phyloP scores from a whole-genome alignment of 2,329 filamentous ascomycete genomes.

The Fusarium pseudoanthophilum region DNA sequence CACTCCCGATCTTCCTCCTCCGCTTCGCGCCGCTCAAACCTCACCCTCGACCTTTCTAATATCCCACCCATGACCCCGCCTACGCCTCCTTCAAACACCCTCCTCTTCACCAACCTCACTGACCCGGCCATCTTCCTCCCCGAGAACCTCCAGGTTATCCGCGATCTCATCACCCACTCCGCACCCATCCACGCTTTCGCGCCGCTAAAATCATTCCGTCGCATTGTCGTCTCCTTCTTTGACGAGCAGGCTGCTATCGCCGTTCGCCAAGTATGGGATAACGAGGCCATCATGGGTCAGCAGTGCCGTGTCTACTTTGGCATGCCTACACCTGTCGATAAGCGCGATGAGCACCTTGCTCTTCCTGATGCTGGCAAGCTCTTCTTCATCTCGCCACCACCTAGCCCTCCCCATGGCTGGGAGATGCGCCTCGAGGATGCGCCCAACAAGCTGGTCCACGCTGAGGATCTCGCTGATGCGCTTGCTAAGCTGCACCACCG shows the following conservation, averaged over 20 bases:
- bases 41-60: conserved; percentile 79
- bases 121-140: conserved; percentile 78
- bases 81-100: conserved; percentile 83
- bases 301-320: conserved; percentile 76
- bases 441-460: conserved; percentile 76
- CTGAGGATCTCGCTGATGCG: conserved; percentile 74
- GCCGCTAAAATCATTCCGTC: conserved; percentile 83
- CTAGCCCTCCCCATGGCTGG: conserved; percentile 75
- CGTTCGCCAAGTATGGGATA: conserved; percentile 79
- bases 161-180: conserved; percentile 74
- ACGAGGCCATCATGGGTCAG: conserved; percentile 77
- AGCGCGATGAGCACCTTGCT: conserved; percentile 67
- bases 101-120: conserved; percentile 84
- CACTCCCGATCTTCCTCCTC: conserved; percentile 58
- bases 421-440: conserved; percentile 74
- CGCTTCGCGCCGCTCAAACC: conserved; percentile 59
- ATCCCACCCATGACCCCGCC: conserved; percentile 76
- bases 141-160: conserved; percentile 78
- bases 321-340: conserved; percentile 67
- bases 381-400: conserved; percentile 78
- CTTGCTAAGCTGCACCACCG: conserved; percentile 69
- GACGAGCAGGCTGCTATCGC: conserved; percentile 74
- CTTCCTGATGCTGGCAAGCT: conserved; percentile 76
- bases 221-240: conserved; percentile 83
- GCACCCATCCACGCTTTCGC: conserved; percentile 81